Percentiles rank a stretch among this genome's conserved stretches.
Conservation (phyloP, 805 yeast genomes). For the Myxozyma kluyveri region DNA sequence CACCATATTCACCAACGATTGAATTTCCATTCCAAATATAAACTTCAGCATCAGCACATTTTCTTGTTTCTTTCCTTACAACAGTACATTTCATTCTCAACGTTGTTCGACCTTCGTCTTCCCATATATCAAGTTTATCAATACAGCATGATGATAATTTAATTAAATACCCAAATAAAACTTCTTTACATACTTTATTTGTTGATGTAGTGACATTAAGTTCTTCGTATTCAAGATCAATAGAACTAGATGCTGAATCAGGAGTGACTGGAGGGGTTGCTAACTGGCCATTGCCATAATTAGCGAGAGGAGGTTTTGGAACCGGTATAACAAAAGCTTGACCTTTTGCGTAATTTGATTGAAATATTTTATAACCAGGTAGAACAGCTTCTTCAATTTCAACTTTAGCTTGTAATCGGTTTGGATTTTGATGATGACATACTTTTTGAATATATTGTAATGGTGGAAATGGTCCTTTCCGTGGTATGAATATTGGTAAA, state of each 20-base stretch:
- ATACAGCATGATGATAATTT: slow-evolving; percentile 1
- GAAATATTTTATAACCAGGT: slow-evolving; percentile 5
- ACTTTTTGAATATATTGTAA: too few relatives aligned
- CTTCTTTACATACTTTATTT: not conserved
- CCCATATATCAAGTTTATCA: slow-evolving; percentile 12
- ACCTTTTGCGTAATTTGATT: slow-evolving; percentile 11
- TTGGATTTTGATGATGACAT: too few relatives aligned
- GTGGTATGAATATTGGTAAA: too few relatives aligned
- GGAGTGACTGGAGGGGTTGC: not conserved
- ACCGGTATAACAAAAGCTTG: slow-evolving; percentile 5
- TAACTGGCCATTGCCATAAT: too few relatives aligned
- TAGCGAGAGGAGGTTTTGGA: too few relatives aligned
- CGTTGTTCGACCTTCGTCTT: slow-evolving; percentile 19
- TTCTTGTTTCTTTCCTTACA: not conserved
- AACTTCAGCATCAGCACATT: slow-evolving; percentile 2
- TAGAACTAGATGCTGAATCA: not conserved
- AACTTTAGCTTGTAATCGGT: too few relatives aligned
- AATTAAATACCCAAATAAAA: slow-evolving; percentile 8
- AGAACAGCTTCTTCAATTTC: not conserved
- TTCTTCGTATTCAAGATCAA: too few relatives aligned
- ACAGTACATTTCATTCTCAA: slow-evolving; percentile 12
- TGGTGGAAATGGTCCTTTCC: too few relatives aligned
- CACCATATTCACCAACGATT: slow-evolving; percentile 20
- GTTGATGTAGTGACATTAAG: not conserved
- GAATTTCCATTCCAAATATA: slow-evolving; percentile 25